Evolutionary conservation across 2,329 filamentous ascomycete species (phyloP).

Genomic region (Basipetospora chlamydospora): DNA sequence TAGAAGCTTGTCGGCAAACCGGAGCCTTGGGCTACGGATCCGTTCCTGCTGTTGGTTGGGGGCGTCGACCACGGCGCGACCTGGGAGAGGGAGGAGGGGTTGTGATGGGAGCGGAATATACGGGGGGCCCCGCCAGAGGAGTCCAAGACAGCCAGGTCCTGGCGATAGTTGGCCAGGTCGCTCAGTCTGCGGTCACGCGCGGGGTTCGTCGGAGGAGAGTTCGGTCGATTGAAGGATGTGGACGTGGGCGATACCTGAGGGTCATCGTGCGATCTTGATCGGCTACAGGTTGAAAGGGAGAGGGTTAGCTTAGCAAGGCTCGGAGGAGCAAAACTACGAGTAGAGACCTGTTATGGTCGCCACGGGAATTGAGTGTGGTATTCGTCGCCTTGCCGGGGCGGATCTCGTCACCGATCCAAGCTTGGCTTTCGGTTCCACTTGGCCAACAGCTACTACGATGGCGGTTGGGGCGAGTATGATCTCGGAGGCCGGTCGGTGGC

Average conservation of each 20-base stretch:
- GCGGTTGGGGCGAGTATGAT: too few relatives aligned
- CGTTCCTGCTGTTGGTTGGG: slow-evolving; percentile 19
- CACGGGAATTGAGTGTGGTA: too few relatives aligned
- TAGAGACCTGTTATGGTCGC: too few relatives aligned
- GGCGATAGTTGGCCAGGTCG: slow-evolving; percentile 56
- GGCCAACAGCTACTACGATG: too few relatives aligned
- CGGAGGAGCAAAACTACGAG: too few relatives aligned
- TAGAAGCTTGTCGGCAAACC: slow-evolving; percentile 47
- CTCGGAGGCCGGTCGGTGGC: too few relatives aligned
- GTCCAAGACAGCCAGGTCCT: slow-evolving; percentile 56
- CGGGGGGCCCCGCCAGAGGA: slow-evolving; percentile 35
- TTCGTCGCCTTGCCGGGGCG: too few relatives aligned
- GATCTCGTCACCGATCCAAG: too few relatives aligned
- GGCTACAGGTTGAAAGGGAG: slow-evolving; percentile 4
- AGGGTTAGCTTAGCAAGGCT: neutral
- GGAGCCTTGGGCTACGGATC: slow-evolving; percentile 5
- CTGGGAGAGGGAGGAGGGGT: slow-evolving; percentile 36
- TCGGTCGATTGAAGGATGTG: slow-evolving; percentile 26
- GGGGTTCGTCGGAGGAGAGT: slow-evolving; percentile 28
- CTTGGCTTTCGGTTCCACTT: too few relatives aligned
- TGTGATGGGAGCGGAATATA: slow-evolving; percentile 44
- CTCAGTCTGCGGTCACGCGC: slow-evolving; percentile 40
- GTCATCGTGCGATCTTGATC: slow-evolving; percentile 23
- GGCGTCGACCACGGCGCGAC: slow-evolving; percentile 43
- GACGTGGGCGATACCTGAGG: slow-evolving; percentile 35